These are phyloP conservation scores for Rickenella mellea DNA, from an alignment of 768 basidiomycete species.

Conservation along the genomic window DNA sequence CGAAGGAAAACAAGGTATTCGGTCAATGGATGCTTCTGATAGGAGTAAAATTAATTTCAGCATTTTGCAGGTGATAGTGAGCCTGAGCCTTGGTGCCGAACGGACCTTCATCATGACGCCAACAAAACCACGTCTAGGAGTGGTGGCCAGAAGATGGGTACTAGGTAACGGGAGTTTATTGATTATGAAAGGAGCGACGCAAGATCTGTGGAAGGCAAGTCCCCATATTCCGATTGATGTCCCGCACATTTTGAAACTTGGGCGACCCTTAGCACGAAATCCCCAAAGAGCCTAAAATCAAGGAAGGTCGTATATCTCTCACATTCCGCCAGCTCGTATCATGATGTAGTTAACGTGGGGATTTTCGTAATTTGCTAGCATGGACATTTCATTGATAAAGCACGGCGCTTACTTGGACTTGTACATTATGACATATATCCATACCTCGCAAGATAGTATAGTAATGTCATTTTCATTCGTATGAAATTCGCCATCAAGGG, in stretches of 20 bases:
- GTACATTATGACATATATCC: too few species aligned
- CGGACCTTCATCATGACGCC: constrained; percentile 27
- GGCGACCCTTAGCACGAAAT: constrained; percentile 20
- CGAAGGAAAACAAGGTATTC: constrained; percentile 17
- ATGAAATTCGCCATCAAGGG: too few species aligned
- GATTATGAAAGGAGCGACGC: constrained; percentile 33
- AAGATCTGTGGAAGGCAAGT: constrained; percentile 30
- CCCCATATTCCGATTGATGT: constrained; percentile 1
- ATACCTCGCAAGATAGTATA: too few species aligned
- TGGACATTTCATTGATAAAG: too few species aligned
- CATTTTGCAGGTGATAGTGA: constrained; percentile 26
- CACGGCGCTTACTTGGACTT: too few species aligned
- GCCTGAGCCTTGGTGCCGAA: constrained; percentile 27
- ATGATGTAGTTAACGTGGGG: too few species aligned
- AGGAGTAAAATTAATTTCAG: not conserved
- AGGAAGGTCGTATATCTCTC: constrained; percentile 25
- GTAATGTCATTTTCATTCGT: too few species aligned
- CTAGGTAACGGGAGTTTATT: constrained; percentile 28
- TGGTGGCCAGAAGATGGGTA: constrained; percentile 16
- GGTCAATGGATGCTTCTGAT: not conserved
- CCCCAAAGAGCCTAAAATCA: constrained; percentile 24
- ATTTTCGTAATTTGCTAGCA: too few species aligned
- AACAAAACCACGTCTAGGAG: constrained; percentile 3
- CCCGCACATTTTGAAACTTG: not conserved
- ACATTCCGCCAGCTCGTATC: constrained; percentile 33